Evolutionary conservation across 176 grass and related monocot species (phyloP), one percentile per base, ranked within the genome.

Genomic region (Lolium rigidum): DNA sequence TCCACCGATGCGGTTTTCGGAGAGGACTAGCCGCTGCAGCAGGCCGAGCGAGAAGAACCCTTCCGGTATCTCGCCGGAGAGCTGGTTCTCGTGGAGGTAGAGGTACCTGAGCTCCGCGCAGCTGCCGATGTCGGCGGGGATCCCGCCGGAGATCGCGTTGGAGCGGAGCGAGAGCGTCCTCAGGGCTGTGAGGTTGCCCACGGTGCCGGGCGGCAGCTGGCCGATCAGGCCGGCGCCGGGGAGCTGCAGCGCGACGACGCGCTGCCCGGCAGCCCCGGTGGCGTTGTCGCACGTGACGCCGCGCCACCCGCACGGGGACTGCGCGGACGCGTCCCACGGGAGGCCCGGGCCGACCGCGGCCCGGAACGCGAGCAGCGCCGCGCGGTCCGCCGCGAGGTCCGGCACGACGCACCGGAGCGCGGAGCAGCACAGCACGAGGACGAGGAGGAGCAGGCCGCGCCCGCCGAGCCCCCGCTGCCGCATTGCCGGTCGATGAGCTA

Each of bases 171-270:
- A 95, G 37, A 98, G 84, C 26, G 37, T 2, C 7, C 7, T 38
- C 21, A 98, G 84, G 13, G 88, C 91, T 17, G 93, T 95, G 2
- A 98, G 91, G 81, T 98, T 98, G 2, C 91, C 93, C 10, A 98
- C 0, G 3, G 88, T 82, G 5, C 88, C 90, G 0, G 4, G 0
- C 1, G 91, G 93, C 51, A 94, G 46, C 60, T 4, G 16, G 0
- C 93, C 93, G 0, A 7, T 3, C 12, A 98, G 96, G 24, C 58
- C 0, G 1, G 31, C 3, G 0, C 24, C 93, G 0, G 93, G 96
- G 67, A 98, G 91, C 48, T 83, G 57, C 50, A 98, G 79, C 63
- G 12, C 4, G 2, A 73, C 35, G 56, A 98, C 93, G 18, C 96
- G 96, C 25, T 31, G 9, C 3, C 31, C 31, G 31, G 16, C 8